Evolutionary conservation across 1,139 yeast species (phyloP).

Genomic region (Kodamaea anthophila): DNA sequence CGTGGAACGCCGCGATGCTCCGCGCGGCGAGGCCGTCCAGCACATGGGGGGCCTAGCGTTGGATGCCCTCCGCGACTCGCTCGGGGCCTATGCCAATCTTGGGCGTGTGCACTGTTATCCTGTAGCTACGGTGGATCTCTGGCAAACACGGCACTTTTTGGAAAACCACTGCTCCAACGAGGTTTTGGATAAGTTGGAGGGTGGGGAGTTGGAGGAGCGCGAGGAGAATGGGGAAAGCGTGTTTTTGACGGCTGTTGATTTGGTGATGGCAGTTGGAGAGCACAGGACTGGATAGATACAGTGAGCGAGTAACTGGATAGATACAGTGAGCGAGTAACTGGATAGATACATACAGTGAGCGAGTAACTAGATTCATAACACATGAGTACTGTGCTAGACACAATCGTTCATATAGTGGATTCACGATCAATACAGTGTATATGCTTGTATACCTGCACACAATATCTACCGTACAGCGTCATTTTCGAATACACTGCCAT

Average conservation of each 20-base stretch:
- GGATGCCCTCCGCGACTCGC: constrained; percentile 18
- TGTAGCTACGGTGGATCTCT: constrained; percentile 16
- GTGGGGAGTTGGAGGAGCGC: constrained; percentile 13
- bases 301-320: no score
- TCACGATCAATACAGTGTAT: no score
- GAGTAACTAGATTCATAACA: no score
- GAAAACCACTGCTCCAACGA: constrained; percentile 18
- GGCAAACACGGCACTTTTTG: constrained; percentile 22
- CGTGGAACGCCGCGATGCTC: constrained; percentile 13
- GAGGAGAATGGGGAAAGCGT: constrained; percentile 3
- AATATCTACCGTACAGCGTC: no score
- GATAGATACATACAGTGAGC: no score
- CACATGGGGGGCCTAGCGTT: constrained; percentile 33
- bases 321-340: no score
- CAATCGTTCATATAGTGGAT: no score
- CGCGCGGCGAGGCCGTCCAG: constrained; percentile 17
- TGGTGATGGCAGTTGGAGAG: constrained; percentile 6
- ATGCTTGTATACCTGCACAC: no score
- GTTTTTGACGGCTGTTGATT: constrained; percentile 3
- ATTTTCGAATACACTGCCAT: no score
- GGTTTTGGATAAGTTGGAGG: constrained; percentile 11
- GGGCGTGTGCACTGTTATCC: constrained; percentile 19
- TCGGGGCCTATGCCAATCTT: constrained; percentile 19
- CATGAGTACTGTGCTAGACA: no score
- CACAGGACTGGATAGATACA: no score